phyloP scores from a whole-genome alignment of 352 stramenopile species.

The Pythium brachiatum region DNA sequence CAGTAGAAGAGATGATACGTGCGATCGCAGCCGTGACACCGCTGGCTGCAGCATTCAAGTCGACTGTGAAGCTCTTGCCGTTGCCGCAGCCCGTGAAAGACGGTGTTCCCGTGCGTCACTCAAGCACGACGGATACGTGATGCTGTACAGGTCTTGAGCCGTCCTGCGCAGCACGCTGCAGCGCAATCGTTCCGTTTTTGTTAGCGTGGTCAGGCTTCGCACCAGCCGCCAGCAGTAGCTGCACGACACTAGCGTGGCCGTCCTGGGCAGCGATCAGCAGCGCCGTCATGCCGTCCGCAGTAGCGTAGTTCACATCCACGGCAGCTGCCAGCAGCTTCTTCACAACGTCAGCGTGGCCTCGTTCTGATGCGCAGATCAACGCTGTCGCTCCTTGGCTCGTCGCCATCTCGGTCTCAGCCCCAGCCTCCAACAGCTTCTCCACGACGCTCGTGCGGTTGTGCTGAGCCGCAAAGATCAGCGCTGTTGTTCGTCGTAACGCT shows the following conservation, averaged over 20 bases:
- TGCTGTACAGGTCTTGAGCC: conserved; percentile 40
- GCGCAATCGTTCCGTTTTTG: background rate
- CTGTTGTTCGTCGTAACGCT: background rate
- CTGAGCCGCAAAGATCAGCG: background rate
- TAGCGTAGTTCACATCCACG: conserved; percentile 1
- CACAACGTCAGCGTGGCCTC: background rate
- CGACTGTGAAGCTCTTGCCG: conserved; percentile 64
- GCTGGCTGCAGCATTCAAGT: conserved; percentile 61
- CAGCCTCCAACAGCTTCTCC: background rate
- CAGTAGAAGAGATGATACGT: conserved; percentile 42
- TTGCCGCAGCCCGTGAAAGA: conserved; percentile 69
- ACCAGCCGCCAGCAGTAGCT: background rate
- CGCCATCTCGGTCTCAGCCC: background rate
- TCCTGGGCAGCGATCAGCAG: background rate
- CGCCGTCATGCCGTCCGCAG: background rate
- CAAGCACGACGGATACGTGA: conserved; percentile 64
- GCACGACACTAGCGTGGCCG: background rate
- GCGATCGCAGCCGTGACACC: conserved; percentile 47
- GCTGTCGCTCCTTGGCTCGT: background rate
- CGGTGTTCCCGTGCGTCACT: conserved; percentile 63
- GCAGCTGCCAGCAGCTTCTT: background rate
- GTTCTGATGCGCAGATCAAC: background rate
- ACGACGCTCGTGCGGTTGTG: background rate
- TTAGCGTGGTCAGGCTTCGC: background rate
- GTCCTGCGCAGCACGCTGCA: background rate